Conservation (phyloP, 2,329 filamentous ascomycete species). For the Chalaropsis ovoidea region DNA sequence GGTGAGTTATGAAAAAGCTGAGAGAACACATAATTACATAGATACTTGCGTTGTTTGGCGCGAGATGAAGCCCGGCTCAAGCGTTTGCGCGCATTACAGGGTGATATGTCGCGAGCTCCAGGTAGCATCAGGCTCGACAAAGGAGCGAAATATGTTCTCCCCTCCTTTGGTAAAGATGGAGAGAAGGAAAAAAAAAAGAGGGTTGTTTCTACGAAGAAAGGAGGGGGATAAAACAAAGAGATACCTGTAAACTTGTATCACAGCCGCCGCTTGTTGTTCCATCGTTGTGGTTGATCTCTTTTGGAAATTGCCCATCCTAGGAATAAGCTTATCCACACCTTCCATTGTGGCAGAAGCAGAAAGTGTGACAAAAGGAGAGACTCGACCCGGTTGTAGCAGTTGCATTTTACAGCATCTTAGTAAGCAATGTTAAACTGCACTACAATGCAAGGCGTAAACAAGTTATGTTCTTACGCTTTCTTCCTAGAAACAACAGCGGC, state of each 20-base stretch:
- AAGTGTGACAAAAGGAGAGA: slow-evolving; percentile 5
- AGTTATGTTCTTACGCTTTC: too few relatives aligned
- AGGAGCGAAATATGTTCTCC: too few relatives aligned
- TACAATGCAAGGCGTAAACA: too few relatives aligned
- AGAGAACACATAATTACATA: neutral
- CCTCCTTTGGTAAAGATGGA: neutral
- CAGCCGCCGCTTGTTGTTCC: neutral
- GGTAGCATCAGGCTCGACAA: neutral
- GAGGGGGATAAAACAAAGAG: neutral
- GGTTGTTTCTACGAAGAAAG: neutral
- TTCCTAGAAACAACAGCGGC: neutral
- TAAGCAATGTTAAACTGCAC: neutral
- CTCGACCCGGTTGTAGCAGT: neutral
- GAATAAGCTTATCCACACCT: slow-evolving; percentile 3
- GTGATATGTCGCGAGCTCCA: neutral
- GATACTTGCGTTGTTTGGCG: too few relatives aligned
- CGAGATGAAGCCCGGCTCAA: neutral
- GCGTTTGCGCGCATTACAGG: neutral
- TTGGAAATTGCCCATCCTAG: neutral
- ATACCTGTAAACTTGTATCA: too few relatives aligned
- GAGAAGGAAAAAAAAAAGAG: neutral
- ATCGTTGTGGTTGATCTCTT: neutral
- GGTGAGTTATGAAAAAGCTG: neutral
- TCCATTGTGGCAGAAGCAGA: neutral
- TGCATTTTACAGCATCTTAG: neutral